Evolutionary conservation across 192 early-diverging fungal genomes (phyloP), one percentile per base, ranked within the genome.

Genomic region (Pecoramyces ruminantium): DNA sequence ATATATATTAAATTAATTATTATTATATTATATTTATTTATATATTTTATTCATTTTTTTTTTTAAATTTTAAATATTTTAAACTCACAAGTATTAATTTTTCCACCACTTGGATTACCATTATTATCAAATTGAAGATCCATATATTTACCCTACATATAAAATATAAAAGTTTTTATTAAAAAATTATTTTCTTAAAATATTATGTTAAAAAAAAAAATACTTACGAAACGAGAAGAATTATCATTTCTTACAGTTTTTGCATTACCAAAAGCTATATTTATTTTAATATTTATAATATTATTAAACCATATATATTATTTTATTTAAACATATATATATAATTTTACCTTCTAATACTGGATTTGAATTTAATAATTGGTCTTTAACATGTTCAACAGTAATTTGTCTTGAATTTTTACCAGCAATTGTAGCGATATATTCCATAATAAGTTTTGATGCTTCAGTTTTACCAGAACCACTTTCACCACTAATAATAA

Each of bases 381-480:
- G 42, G 13, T 51, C 42, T 6, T 51, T 51, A 51, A 51, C 42
- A 51, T 51, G 42, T 51, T 51, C 42, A 21, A 51, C 42, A 0
- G 42, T 51, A 51, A 51, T 21, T 51, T 51, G 42, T 51, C 42
- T 51, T 14, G 42, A 51, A 21, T 51, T 51, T 21, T 51, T 51
- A 21, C 42, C 42, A 21, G 42, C 42, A 21, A 51, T 51, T 21
- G 42, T 21, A 4, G 42, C 42, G 2, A 51, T 51, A 51, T 51
- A 51, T 21, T 51, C 42, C 42, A 90, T 83, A 34, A 97, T 82
- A 80, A 94, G 92, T 9, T 87, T 85, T n/a, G 92, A 88, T 2
- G 91, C 87, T 38, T 91, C 89, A 1, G 95, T 88, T 83, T 98
- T 98, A 78, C 97, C 96, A 30, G 92, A 92, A 12, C 96, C 96